phyloP scores from a whole-genome alignment of 2,329 filamentous ascomycete genomes.

The Lachnellula arida region DNA sequence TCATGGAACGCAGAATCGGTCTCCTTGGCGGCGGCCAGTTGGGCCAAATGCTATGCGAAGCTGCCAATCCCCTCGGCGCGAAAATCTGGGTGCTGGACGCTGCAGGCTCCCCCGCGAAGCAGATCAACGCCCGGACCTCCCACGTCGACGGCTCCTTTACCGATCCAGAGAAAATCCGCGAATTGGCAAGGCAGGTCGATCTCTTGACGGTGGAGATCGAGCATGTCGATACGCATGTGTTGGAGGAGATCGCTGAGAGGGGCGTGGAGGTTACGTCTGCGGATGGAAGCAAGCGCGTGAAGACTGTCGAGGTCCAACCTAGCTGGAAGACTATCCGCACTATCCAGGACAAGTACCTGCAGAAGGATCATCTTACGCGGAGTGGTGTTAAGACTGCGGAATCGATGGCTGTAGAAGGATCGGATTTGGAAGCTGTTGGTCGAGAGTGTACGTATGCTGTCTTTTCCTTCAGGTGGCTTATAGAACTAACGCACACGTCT shows the following conservation, averaged over 20 bases:
- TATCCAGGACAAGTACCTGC: slow-evolving; percentile 90
- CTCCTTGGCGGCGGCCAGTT: slow-evolving; percentile 66
- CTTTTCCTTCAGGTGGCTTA: too few species aligned
- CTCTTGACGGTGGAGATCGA: slow-evolving; percentile 92
- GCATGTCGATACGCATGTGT: slow-evolving; percentile 84
- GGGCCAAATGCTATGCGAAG: slow-evolving; percentile 89
- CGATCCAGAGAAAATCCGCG: slow-evolving; percentile 69
- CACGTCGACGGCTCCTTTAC: slow-evolving; percentile 88
- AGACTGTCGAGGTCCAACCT: slow-evolving; percentile 64
- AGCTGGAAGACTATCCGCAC: slow-evolving; percentile 80
- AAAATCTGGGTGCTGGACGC: slow-evolving; percentile 78
- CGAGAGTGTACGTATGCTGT: slow-evolving; percentile 34
- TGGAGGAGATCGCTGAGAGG: slow-evolving; percentile 72
- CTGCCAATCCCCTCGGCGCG: slow-evolving; percentile 72
- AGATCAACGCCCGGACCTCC: slow-evolving; percentile 68
- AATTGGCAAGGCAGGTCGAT: slow-evolving; percentile 72
- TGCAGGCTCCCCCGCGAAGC: slow-evolving; percentile 73
- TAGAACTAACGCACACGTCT: too few species aligned
- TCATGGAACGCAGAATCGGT: slow-evolving; percentile 35
- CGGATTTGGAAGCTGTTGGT: slow-evolving; percentile 59
- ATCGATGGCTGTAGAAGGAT: slow-evolving; percentile 48
- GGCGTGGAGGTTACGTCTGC: slow-evolving; percentile 51
- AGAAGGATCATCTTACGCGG: slow-evolving; percentile 74
- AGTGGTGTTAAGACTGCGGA: slow-evolving; percentile 69
- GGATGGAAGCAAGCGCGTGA: slow-evolving; percentile 36